Conservation (phyloP, 208 protist genomes). For the Trypanosoma rangeli region DNA sequence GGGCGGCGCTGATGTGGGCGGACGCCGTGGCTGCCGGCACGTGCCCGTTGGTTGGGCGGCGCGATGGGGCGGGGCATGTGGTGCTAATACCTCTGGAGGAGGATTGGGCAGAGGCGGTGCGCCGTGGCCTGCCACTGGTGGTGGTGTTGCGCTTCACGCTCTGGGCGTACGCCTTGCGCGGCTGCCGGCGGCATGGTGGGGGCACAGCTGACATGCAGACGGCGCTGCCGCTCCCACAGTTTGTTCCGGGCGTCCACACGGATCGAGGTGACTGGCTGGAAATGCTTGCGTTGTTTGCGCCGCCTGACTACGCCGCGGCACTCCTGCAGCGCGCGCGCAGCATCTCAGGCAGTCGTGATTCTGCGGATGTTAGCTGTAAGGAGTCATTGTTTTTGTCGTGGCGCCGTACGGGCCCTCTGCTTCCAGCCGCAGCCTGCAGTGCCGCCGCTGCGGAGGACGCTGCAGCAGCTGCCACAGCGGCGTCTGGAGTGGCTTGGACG, state of each 20-base stretch:
- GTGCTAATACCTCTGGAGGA: background rate
- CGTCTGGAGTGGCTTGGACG: no score
- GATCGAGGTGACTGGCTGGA: conserved; percentile 7
- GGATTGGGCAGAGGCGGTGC: conserved; percentile 8
- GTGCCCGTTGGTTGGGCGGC: background rate
- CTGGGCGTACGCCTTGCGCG: background rate
- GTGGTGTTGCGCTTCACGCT: conserved; percentile 4
- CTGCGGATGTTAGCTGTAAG: background rate
- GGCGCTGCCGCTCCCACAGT: background rate
- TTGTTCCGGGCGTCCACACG: background rate
- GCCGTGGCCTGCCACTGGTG: background rate
- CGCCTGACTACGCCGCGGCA: background rate
- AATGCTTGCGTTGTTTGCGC: conserved; percentile 11
- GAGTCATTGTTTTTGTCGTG: background rate
- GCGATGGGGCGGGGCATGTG: background rate
- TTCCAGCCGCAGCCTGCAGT: no score
- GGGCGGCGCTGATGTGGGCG: background rate
- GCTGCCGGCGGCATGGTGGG: no score
- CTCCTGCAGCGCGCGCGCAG: background rate
- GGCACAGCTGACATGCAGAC: background rate
- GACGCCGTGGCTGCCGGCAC: background rate
- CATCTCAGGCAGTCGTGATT: background rate
- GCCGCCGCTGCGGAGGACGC: no score
- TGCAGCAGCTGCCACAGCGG: background rate
- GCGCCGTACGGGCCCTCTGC: background rate